These are phyloP conservation scores for Noccaea bulbosa DNA, from an alignment of 345 rosid genomes.

Conservation along the genomic window DNA sequence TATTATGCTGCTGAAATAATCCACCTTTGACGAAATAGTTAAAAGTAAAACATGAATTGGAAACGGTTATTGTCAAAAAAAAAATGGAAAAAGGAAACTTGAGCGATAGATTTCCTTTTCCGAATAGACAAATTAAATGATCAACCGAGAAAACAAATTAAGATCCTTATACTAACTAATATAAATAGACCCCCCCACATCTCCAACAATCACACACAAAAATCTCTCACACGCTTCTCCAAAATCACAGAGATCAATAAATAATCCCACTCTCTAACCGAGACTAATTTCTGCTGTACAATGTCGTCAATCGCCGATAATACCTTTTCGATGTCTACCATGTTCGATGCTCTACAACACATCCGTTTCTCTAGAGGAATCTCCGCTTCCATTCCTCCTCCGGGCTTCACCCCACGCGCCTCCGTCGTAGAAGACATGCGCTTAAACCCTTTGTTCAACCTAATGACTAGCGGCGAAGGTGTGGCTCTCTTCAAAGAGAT, in stretches of 20 bases:
- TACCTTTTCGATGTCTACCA: constrained; percentile 13
- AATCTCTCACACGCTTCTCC: no score
- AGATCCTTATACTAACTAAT: no score
- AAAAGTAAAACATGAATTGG: no score
- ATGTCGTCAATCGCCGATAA: constrained; percentile 39
- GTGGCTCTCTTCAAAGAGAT: neutral
- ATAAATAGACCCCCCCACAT: neutral
- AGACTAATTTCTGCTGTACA: constrained; percentile 41
- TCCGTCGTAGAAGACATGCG: neutral
- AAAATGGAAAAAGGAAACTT: no score
- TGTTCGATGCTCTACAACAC: constrained; percentile 13
- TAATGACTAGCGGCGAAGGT: neutral
- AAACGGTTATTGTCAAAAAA: no score
- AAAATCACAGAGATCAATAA: no score
- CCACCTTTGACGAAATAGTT: no score
- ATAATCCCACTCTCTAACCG: no score
- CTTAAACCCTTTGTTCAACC: neutral
- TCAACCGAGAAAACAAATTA: no score
- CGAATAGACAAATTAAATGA: no score
- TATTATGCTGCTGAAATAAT: no score
- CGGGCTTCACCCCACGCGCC: constrained; percentile 21
- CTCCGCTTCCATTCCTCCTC: constrained; percentile 26
- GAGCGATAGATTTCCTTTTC: no score
- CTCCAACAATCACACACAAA: neutral
- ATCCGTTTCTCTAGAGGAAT: neutral